Base-by-base conservation (phyloP, 768 basidiomycete genomes). In the Pilatotrama ljubarskyi region DNA sequence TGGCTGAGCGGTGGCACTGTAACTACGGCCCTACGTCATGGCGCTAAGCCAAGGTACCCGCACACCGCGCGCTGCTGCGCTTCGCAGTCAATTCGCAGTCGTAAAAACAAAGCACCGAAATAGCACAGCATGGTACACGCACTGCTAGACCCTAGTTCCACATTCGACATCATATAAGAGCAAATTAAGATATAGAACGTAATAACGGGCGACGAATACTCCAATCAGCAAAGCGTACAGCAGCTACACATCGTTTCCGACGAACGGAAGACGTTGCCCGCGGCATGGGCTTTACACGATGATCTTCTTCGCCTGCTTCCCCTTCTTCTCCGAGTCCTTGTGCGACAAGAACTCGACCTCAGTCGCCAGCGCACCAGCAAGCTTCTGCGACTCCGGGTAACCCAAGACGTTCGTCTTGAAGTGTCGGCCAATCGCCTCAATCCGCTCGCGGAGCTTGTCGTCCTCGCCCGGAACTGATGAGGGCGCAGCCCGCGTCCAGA, bases 311-410 rank as follows among this genome's bases (percentile, higher is more conserved):
- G 84, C 82, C 54, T 81, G 72, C 75, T 93, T 94, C 70, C 89
- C 90, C 80, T 95, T 96, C 84, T 88, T 94, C 81, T 95, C 93
- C 64, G 89, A 89, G 75, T 96, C 94, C 76, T 94, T 94, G 79
- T 96, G 93, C 69, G 91, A 93, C 74, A 92, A 74, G 73, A 95
- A 98, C 77, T 95, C 92, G 32, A 97, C 93, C 77, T 98, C 95
- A 6, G 93, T 95, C 63, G 93, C 89, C 72, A 95, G 80, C n/a
- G 93, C 88, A 22, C 91, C 90, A 44, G 82, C 84, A 52, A 95
- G 77, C 76, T 86, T 88, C 72, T 85, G 83, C n/a, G 76, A 70
- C 65, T 93, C 88, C 2, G 76, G 51, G 72, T 88, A 95, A 7
- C 94, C 95, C 40, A 99, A 82, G 44, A 98, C 95, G 56, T 76